Percentiles rank a stretch among this genome's conserved stretches.
phyloP scores from a whole-genome alignment of 1,139 yeast genomes.

The Lodderomyces jiufengensis region DNA sequence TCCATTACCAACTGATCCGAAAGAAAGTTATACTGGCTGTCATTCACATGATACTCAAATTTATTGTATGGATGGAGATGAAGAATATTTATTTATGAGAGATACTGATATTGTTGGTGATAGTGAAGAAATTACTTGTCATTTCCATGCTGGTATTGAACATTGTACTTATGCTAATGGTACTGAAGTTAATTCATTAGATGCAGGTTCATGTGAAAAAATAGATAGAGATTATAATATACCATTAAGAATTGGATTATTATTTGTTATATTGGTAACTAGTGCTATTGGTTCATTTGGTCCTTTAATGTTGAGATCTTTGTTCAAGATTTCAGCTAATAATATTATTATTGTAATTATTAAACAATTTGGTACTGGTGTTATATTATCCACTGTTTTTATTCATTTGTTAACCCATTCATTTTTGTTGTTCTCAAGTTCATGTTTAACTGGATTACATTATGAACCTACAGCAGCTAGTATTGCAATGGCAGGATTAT shows the following conservation, averaged over 20 bases:
- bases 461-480: slow-evolving; percentile 33
- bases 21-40: slow-evolving; percentile 25
- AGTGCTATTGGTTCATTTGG: slow-evolving; percentile 33
- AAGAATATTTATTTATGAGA: slow-evolving; percentile 23
- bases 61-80: slow-evolving; percentile 20
- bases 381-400: slow-evolving; percentile 34
- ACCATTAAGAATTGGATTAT: slow-evolving; percentile 27
- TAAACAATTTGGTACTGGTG: slow-evolving; percentile 33
- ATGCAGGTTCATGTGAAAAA: slow-evolving; percentile 15
- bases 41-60: slow-evolving; percentile 25
- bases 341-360: slow-evolving; percentile 24
- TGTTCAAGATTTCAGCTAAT: slow-evolving; percentile 23
- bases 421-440: slow-evolving; percentile 23
- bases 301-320: slow-evolving; percentile 24
- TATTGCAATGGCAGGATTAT: slow-evolving; percentile 32
- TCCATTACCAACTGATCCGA: slow-evolving; percentile 27
- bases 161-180: slow-evolving; percentile 26
- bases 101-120: slow-evolving; percentile 8
- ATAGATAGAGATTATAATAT: slow-evolving; percentile 23
- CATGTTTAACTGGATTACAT: slow-evolving; percentile 17
- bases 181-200: slow-evolving; percentile 5
- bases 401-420: slow-evolving; percentile 34
- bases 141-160: slow-evolving; percentile 40
- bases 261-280: slow-evolving; percentile 30
- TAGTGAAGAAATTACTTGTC: slow-evolving; percentile 23